Evolutionary conservation across 148 eudicot species (phyloP).

Genomic region (Camellia granthamiana): DNA sequence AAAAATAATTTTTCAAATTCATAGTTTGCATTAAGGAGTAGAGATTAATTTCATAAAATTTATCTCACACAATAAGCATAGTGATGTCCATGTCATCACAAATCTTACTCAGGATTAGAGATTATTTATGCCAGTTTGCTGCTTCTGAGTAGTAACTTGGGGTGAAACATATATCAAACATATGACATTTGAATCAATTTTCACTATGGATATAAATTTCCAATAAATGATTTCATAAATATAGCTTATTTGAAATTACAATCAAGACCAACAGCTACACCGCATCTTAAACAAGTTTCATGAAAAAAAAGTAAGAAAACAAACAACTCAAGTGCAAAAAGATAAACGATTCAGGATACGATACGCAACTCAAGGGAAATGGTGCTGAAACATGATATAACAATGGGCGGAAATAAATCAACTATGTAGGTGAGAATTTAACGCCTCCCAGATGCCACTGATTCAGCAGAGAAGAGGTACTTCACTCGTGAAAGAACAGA

Average conservation of each 20-base stretch:
- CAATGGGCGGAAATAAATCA: not conserved
- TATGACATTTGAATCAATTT: no score
- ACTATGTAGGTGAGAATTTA: conserved; percentile 15
- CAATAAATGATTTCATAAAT: not conserved
- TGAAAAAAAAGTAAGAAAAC: not conserved
- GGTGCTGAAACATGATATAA: not conserved
- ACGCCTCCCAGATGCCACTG: conserved; percentile 63
- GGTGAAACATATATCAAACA: no score
- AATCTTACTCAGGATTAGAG: no score
- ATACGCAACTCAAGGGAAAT: not conserved
- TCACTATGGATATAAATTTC: no score
- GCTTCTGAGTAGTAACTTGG: no score
- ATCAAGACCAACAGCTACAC: not conserved
- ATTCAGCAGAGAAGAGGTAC: conserved; percentile 76
- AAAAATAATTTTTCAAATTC: no score
- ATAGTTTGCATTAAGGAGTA: no score
- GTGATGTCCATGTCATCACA: no score
- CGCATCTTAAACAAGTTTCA: not conserved
- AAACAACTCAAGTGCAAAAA: not conserved
- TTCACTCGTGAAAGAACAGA: conserved; percentile 93
- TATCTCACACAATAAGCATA: no score
- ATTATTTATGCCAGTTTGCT: no score
- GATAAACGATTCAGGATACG: not conserved
- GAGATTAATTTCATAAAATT: no score
- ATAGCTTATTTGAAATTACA: not conserved